A percentile compares a stretch with the other conserved stretches of the same genome.
Conservation (phyloP, 2,329 filamentous ascomycete species). For the Apiospora pterosperma region DNA sequence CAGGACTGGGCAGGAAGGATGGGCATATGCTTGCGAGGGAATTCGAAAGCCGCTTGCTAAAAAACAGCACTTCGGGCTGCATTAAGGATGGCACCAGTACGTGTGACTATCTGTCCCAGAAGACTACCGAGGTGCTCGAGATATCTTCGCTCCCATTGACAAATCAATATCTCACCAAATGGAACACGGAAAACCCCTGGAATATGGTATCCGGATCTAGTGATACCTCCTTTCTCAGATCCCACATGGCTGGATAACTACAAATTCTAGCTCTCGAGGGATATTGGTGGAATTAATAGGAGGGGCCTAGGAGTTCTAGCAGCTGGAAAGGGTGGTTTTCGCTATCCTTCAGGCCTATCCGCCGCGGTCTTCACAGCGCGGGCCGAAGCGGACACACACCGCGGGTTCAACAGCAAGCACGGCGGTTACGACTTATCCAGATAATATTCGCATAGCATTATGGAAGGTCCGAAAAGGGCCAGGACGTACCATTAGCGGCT, state of each 20-base stretch:
- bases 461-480: too few relatives aligned
- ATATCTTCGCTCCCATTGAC: background rate
- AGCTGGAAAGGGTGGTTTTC: too few relatives aligned
- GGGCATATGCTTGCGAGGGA: background rate
- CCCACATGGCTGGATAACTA: too few relatives aligned
- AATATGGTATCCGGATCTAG: background rate
- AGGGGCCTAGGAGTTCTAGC: too few relatives aligned
- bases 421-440: too few relatives aligned
- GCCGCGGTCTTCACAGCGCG: too few relatives aligned
- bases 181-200: slow-evolving; percentile 3
- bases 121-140: slow-evolving; percentile 5
- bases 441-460: too few relatives aligned
- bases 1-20: background rate
- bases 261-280: too few relatives aligned
- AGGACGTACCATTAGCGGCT: background rate
- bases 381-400: too few relatives aligned
- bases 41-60: background rate
- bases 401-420: too few relatives aligned
- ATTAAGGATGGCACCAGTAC: background rate
- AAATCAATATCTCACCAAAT: background rate
- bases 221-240: background rate
- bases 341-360: too few relatives aligned
- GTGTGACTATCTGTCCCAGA: slow-evolving; percentile 4
- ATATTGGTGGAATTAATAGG: too few relatives aligned
- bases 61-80: background rate